These are phyloP conservation scores for Pyrus hybrid DNA, from an alignment of 331 rosid genomes.

Conservation along the genomic window DNA sequence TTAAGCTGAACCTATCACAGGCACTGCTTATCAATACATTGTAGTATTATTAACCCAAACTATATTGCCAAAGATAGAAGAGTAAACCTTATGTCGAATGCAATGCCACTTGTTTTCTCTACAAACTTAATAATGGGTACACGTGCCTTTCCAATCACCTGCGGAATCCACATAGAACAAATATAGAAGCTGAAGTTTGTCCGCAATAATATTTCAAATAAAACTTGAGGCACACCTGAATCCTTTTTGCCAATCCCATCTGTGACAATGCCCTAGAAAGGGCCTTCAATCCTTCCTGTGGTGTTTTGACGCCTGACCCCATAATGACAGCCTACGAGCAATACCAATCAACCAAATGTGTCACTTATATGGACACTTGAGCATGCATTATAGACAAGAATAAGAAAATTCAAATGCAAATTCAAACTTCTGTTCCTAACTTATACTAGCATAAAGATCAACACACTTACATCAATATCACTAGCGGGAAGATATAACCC, in stretches of 20 bases:
- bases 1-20: not conserved
- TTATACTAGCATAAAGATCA: not conserved
- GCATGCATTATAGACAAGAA: not conserved
- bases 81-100: slow-evolving; percentile 80
- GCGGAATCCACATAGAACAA: slow-evolving; percentile 15
- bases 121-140: slow-evolving; percentile 89
- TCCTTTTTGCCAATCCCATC: slow-evolving; percentile 71
- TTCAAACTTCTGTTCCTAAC: not conserved
- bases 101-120: slow-evolving; percentile 67
- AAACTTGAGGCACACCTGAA: slow-evolving; percentile 43
- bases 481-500: slow-evolving; percentile 93
- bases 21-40: not conserved
- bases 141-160: slow-evolving; percentile 97
- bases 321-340: slow-evolving; percentile 73
- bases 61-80: not conserved
- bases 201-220: not conserved
- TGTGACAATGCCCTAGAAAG: slow-evolving; percentile 94
- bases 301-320: slow-evolving; percentile 60
- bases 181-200: not conserved
- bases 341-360: slow-evolving; percentile 10
- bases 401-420: not conserved
- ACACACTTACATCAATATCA: slow-evolving; percentile 75
- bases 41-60: not conserved
- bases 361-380: not conserved
- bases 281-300: slow-evolving; percentile 80